Evolutionary conservation across 1,284 basidiomycete species (phyloP), one percentile per base, ranked within the genome.

Genomic region (Bjerkandera adusta): DNA sequence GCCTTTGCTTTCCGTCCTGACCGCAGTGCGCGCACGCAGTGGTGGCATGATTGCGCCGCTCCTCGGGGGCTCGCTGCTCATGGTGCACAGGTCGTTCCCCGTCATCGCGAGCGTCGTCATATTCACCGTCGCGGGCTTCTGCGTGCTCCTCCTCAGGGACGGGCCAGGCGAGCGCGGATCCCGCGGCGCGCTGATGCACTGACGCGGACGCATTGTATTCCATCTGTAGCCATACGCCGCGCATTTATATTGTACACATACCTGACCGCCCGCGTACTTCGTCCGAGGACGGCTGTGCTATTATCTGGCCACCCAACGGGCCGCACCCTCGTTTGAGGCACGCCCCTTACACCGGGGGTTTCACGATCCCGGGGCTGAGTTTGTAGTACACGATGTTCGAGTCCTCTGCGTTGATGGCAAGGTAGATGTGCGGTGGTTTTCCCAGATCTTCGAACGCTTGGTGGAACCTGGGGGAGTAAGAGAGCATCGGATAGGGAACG

Each of bases 11-110:
- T n/a, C 3, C 34, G 15, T 20, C n/a, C 39, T 43, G 40, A 36
- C 16, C 36, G n/a, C n/a, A n/a, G n/a, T 33, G 21, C 43, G 37
- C 38, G 47, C 18, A 43, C 54, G 11, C 61, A 94, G 91, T 62
- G 87, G 92, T 3, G 94, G 94, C 1, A 93, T 97, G 78, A 81
- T 92, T 27, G 92, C 92, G 0, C 93, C 94, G 0, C 77, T 97
- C 29, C 64, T 89, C 4, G 93, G 94, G 0, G 94, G 94, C 0
- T 62, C 75, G n/a, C 74, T 97, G 5, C 75, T 97, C 16, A 75
- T 80, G 59, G 71, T 93, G 39, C 74, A 84, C 49, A 72, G 77
- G 3, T 79, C 86, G 0, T 70, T 94, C 46, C 93, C 93, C 0
- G 85, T 97, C 29, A 89, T 92, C 56, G 75, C 79, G 16, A 87